Conservation (phyloP, 1,139 yeast species). For the Sporopachydermia cereana region DNA sequence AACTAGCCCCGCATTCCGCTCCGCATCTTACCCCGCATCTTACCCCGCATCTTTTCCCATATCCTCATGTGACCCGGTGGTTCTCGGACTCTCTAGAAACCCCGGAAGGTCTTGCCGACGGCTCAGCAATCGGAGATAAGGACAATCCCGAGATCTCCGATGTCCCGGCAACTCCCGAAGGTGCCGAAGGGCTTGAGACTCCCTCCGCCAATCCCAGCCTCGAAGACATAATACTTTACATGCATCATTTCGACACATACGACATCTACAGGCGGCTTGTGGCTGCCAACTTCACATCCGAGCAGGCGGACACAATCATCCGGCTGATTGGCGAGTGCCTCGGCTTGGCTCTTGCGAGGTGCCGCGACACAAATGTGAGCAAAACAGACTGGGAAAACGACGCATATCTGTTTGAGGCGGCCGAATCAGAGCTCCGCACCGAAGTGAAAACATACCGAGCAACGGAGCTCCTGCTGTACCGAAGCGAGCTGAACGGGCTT, state of each 20-base stretch:
- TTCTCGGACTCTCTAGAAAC: too few relatives aligned
- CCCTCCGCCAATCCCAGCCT: too few relatives aligned
- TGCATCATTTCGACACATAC: constrained; percentile 28
- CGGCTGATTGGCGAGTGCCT: constrained; percentile 25
- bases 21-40: too few relatives aligned
- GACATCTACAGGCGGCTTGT: constrained; percentile 24
- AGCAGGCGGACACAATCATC: constrained; percentile 29
- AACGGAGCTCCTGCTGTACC: constrained; percentile 54
- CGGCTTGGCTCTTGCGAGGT: constrained; percentile 35
- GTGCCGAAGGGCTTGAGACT: too few relatives aligned
- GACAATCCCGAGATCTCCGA: too few relatives aligned
- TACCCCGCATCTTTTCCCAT: too few relatives aligned
- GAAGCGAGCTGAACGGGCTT: constrained; percentile 53
- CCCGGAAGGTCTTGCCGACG: too few relatives aligned
- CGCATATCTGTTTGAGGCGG: constrained; percentile 80
- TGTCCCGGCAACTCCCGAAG: too few relatives aligned
- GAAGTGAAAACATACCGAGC: constrained; percentile 71
- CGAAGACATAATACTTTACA: constrained; percentile 1
- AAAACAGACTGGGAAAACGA: constrained; percentile 73
- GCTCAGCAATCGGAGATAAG: too few relatives aligned
- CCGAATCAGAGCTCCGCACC: constrained; percentile 75
- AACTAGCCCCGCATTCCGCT: too few relatives aligned
- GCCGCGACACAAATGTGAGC: constrained; percentile 51
- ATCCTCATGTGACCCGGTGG: too few relatives aligned
- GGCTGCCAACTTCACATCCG: constrained; percentile 27